Evolutionary conservation across 345 rosid species (phyloP).

Genomic region (Balakata baccata): DNA sequence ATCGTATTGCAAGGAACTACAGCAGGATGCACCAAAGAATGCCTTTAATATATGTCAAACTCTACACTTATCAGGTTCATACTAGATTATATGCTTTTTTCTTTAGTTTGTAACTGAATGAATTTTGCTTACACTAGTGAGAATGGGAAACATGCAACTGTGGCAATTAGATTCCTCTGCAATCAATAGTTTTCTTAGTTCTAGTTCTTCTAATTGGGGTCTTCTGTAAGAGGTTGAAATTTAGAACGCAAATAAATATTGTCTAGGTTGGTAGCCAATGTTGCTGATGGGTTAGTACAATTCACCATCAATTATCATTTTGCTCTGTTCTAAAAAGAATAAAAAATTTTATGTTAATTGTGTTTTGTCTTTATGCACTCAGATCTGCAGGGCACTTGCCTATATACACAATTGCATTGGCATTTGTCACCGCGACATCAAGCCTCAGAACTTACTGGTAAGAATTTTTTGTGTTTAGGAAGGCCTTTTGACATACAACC

Average conservation of each 20-base stretch:
- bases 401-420: constrained; percentile 82
- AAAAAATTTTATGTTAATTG: background rate
- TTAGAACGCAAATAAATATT: too few relatives aligned
- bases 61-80: constrained; percentile 84
- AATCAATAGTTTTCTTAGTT: background rate
- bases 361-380: constrained; percentile 30
- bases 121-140: background rate
- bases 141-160: background rate
- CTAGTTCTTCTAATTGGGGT: background rate
- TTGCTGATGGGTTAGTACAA: background rate
- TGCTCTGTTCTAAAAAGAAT: background rate
- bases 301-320: background rate
- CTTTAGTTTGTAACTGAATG: background rate
- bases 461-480: constrained; percentile 21
- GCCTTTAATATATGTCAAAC: constrained; percentile 92
- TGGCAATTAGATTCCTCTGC: background rate
- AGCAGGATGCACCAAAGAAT: constrained; percentile 75
- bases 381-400: constrained; percentile 97
- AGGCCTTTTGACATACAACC: constrained; percentile 5
- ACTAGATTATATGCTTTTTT: constrained; percentile 9
- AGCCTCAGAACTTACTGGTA: constrained; percentile 91
- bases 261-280: background rate
- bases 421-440: constrained; percentile 96
- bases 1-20: constrained; percentile 74
- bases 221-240: background rate